These are phyloP conservation scores for Yamadazyma olivae DNA, from an alignment of 805 yeast genomes.

Conservation along the genomic window DNA sequence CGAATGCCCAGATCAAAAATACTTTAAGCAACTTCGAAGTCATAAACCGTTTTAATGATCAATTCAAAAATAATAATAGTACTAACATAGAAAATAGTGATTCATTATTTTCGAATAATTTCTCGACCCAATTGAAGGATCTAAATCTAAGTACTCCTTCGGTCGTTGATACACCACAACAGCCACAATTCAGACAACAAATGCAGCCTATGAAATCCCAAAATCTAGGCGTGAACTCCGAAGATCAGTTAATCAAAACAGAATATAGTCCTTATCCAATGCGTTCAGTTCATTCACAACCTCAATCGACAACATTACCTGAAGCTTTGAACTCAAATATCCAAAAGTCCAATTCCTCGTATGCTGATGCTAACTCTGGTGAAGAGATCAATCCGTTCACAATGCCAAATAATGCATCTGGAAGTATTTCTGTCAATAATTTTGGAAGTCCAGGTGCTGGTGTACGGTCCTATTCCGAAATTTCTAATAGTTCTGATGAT, in stretches of 20 bases:
- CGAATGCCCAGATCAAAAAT: slow-evolving; percentile 9
- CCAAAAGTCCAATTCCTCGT: background rate
- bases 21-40: slow-evolving; percentile 11
- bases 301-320: too few species aligned
- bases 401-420: background rate
- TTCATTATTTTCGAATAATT: slow-evolving; percentile 4
- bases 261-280: slow-evolving; percentile 4
- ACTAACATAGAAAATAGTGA: background rate
- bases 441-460: background rate
- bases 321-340: background rate
- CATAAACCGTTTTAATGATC: slow-evolving; percentile 7
- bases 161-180: background rate
- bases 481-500: slow-evolving; percentile 8
- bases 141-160: background rate
- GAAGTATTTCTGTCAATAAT: background rate
- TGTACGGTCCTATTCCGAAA: slow-evolving; percentile 3
- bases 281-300: background rate
- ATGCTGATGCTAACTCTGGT: background rate
- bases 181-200: background rate
- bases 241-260: background rate
- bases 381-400: background rate
- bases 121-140: background rate
- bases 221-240: too few species aligned
- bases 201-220: background rate
- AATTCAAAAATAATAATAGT: background rate